Evolutionary conservation across 108 stramenopile species (phyloP), one percentile per base, ranked within the genome.

Genomic region (Nannochloropsis oceanica): DNA sequence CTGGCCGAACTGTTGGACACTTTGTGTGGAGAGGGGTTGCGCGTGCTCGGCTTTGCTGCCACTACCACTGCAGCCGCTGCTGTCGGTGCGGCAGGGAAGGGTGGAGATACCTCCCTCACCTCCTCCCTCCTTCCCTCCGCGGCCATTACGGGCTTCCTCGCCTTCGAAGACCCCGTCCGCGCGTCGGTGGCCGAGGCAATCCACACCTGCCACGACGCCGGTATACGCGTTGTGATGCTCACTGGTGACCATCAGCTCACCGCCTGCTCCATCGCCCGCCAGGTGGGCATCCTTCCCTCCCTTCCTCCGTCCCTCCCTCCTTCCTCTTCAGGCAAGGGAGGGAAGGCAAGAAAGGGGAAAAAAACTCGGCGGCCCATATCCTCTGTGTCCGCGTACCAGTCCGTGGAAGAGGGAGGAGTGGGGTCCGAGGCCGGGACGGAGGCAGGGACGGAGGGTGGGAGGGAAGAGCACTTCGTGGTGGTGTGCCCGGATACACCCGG

Each of bases 171-270:
- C 83, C 92, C 92, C 50, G 89, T 95, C 13, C 93, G 97, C 8
- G 91, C 86, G 46, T 95, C 93, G 85, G 97, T 97, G 26, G 90
- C 94, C 44, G 94, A 92, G 42, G 97, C 97, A 25, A 95, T 98
- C 26, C 91, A 90, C 26, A 93, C 89, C 26, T 97, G 96, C 89
- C 93, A 96, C 89, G 91, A 86, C 24, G 96, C 96, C 79, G 96
- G 96, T 44, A 94, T 98, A 87, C 94, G 94, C 84, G 97, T 98
- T 44, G 92, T 95, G 46, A 97, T 97, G 98, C 96, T 98, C 34
- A 98, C 98, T 43, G 98, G 98, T 20, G 98, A 98, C 85, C 95
- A 96, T 92, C 92, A 95, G 14, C 89, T 93, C 27, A 98, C 98
- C 50, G 98, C 95, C 27, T 84, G 88, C 50, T 95, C 96, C 80